Evolutionary conservation across 345 rosid genomes (phyloP), one percentile per base, ranked within the genome.

Genomic region (Mercurialis annua): DNA sequence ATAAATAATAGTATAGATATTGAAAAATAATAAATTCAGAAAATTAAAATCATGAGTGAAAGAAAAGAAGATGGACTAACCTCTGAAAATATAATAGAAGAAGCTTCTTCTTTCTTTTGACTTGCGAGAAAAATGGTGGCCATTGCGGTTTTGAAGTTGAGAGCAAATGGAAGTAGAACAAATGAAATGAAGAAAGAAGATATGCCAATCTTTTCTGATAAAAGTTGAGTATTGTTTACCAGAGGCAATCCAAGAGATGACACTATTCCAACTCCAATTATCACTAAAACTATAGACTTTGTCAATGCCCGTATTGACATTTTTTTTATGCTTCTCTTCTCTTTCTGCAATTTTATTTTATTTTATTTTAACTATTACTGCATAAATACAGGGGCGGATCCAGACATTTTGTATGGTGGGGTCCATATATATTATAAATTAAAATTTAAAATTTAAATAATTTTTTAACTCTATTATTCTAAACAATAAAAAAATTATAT

Each of bases 161-260:
- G 71, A 16, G 83, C 85, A 18, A 77, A 38, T 1, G 81, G 83
- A 46, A 82, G 73, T 46, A 79, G 17, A 1, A 82, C 61, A 49
- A 82, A 82, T 14, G 85, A 79, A 40, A 79, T 17, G 77, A 67
- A 79, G 69, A 82, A 82, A 16, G 81, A 36, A 7, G 81, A 74
- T 12, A 79, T 67, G 62, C 64, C 67, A 4, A 71, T 68, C 23
- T 76, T 54, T n/a, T 50, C 51, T 1, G 80, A 79, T 70, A 82
- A 74, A 16, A 67, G 65, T 31, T 71, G 68, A 12, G 78, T 81
- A 17, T 75, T 72, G 3, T 65, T 51, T 31, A 75, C 58, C 16
- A 80, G 74, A 31, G 81, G 83, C 21, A 72, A 67, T 15, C 73
- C 81, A 2, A 77, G 65, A 10, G 64, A 60, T 1, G 81, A 47